These are phyloP conservation scores for Flaveria brownii DNA, from an alignment of 129 eudicot species.

Conservation along the genomic window DNA sequence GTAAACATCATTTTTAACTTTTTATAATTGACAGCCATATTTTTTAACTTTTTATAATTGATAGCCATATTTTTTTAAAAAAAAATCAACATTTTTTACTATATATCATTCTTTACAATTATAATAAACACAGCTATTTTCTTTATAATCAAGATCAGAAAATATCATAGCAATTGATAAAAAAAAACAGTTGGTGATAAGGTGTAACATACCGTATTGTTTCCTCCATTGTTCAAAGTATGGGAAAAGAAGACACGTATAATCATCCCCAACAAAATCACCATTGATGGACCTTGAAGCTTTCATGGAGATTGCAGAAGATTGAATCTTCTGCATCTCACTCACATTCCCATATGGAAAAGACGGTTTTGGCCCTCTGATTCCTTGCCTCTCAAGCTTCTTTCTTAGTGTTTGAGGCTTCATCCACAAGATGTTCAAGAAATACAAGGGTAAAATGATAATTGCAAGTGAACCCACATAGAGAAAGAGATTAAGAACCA, in stretches of 20 bases:
- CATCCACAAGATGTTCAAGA: constrained; percentile 47
- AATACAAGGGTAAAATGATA: constrained; percentile 32
- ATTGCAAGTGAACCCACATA: constrained; percentile 29
- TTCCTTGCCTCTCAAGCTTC: constrained; percentile 68
- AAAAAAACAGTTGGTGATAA: not conserved
- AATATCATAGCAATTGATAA: not conserved
- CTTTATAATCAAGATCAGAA: too few relatives aligned
- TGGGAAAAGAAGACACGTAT: constrained; percentile 72
- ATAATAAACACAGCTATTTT: not conserved
- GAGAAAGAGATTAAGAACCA: constrained; percentile 27
- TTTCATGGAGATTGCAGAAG: constrained; percentile 32
- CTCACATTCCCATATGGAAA: constrained; percentile 63
- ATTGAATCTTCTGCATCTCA: constrained; percentile 79
- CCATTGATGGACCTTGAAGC: constrained; percentile 27
- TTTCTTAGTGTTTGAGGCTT: constrained; percentile 49
- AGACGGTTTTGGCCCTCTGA: constrained; percentile 76
- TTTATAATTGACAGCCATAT: too few relatives aligned
- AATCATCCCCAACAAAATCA: constrained; percentile 75
- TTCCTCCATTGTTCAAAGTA: constrained; percentile 93
- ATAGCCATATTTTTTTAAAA: too few relatives aligned
- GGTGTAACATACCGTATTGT: constrained; percentile 55
- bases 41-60: not conserved
- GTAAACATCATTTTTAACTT: not conserved
- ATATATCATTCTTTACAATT: not conserved
- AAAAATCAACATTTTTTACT: too few relatives aligned